Base-by-base conservation (phyloP, 2,329 filamentous ascomycete species). In the Neonectria sp. region DNA sequence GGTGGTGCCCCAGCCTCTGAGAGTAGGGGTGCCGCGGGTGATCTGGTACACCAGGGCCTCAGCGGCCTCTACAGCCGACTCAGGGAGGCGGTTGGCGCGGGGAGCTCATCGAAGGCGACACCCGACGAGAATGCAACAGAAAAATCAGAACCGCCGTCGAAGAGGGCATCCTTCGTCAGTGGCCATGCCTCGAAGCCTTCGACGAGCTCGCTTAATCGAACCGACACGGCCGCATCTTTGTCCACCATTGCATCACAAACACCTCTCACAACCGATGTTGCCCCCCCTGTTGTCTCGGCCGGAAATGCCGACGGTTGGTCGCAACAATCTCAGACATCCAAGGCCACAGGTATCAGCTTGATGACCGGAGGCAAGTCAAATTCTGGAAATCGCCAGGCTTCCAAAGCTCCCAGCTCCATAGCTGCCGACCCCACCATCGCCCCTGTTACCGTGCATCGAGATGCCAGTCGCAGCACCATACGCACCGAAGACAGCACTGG, bases 11-110 rank as follows among this genome's bases (percentile, higher is more conserved):
- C 87, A 2, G 82, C 84, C 15, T 81, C 86, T 27, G 94, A 97
- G 74, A 89, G 85, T 65, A 94, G 94, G 78, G 88, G 88, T 9
- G 84, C 93, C 43, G 86, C 91, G 0, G 89, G 90, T 29, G 94
- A 97, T 65, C 81, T 92, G 46, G 90, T 96, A 25, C 93, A 96
- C 69, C 93, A 95, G 80, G 94, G 95, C 5, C 85, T 98, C 53
- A 97, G 93, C 77, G 95, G 95, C 1, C 84, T 98, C 43, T 98
- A 98, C 80, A 96, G 89, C 80, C 91, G 95, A 43, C 87, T 98
- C 74, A 91, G 91, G 77, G 93, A 93, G 63, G 95, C 91, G 0
- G 93, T 97, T n/a, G 92, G 92, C 17, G 93, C 86, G 15, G 88
- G 86, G 49, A 91, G 89, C 68, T 82, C 81, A 37, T 73, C 75